phyloP scores from a whole-genome alignment of 2,329 filamentous ascomycete genomes.

The Cephalotrichum gorgonifer region DNA sequence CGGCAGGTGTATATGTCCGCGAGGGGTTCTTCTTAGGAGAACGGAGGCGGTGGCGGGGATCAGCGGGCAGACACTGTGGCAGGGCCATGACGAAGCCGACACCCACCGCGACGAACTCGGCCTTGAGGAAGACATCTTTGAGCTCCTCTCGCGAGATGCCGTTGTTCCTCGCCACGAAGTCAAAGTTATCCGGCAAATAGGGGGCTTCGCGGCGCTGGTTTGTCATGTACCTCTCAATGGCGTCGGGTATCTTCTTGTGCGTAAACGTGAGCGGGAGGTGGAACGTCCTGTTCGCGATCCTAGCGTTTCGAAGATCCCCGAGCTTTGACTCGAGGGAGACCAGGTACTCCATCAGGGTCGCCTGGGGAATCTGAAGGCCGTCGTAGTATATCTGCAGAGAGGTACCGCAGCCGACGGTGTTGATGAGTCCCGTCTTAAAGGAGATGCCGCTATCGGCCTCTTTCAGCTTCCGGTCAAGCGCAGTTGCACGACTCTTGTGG shows the following conservation, averaged over 20 bases:
- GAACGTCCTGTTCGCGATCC: conserved; percentile 2
- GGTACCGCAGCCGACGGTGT: background rate
- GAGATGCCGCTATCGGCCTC: background rate
- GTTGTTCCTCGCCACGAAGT: conserved; percentile 31
- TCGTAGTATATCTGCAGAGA: background rate
- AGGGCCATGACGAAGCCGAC: conserved; percentile 21
- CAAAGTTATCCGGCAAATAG: conserved; percentile 49
- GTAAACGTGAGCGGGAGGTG: conserved; percentile 15
- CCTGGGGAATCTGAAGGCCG: background rate
- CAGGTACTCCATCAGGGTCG: background rate
- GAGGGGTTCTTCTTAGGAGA: conserved; percentile 18
- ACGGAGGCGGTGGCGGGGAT: conserved; percentile 8
- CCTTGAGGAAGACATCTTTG: conserved; percentile 17
- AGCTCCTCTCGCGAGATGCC: conserved; percentile 17
- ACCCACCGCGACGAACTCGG: conserved; percentile 9
- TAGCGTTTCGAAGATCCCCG: background rate
- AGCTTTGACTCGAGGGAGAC: background rate
- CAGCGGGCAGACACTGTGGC: conserved; percentile 13
- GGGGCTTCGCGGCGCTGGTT: conserved; percentile 47
- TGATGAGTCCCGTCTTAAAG: background rate
- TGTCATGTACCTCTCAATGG: conserved; percentile 45
- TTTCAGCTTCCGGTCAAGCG: background rate
- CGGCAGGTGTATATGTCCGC: conserved; percentile 18
- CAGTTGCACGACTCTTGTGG: background rate
- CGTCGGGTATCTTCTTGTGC: conserved; percentile 21